Base-by-base conservation (phyloP, 192 early-diverging fungal species). In the Backusella tuberculispora region DNA sequence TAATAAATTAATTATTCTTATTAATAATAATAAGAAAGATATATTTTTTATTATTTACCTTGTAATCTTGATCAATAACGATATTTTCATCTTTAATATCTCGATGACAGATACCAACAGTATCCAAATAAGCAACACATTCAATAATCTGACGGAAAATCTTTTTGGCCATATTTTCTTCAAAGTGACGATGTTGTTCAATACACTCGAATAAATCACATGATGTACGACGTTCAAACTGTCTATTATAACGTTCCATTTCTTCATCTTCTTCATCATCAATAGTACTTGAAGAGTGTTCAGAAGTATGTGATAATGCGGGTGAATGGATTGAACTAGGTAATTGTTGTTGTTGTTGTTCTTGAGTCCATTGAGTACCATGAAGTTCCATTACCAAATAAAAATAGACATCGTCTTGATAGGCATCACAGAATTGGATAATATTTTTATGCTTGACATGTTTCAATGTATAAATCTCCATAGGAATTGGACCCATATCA, bases 41-140 rank as follows among this genome's bases (percentile, higher is more conserved):
- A n/a, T n/a, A n/a, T n/a, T n/a, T n/a, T n/a, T n/a, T n/a, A 9
- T 56, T 56, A 12, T 56, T 42, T 56, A 83, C 79, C 48, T 73
- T 46, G 60, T 77, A 83, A 53, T 83, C 69, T 38, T 47, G 53
- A 43, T 83, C 84, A 71, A 79, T 77, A 21, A 81, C 75, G 66
- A 88, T 86, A 60, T 91, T 92, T 50, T 93, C 91, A 76, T 93
- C 94, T 84, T 94, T 95, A 74, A 95, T 88, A 72, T 94, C 92
- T 19, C 92, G 87, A 76, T 95, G 94, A 29, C 93, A 90, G 42
- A 95, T 88, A 37, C 85, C 87, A 0, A 77, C 74, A 2, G 43
- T 69, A 65, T 93, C 88, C n/a, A 95, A 81, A 75, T 92, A 88
- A 7, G 83, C 63, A 17, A 95, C 84, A 65, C 91, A 92, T 0